Base-by-base conservation (phyloP, 1,139 yeast species). In the Pichiaceae sp. region DNA sequence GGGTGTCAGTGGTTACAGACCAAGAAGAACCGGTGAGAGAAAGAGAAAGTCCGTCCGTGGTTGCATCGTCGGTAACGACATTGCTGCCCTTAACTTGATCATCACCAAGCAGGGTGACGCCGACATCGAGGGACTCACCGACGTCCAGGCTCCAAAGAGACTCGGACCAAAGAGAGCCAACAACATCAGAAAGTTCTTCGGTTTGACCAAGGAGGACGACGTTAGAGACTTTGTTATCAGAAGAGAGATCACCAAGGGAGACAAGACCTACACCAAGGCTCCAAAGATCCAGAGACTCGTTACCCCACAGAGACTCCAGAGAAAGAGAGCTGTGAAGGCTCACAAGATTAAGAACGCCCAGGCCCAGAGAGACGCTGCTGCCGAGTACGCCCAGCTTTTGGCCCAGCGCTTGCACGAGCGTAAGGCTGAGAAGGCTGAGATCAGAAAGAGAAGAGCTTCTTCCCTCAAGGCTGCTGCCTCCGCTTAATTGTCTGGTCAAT, bases 41-140 rank as follows among this genome's bases (percentile, higher is more conserved):
- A 91, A 91, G 95, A 89, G 98, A 80, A 91, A 91, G 84, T 86
- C 96, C 53, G 97, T 91, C 62, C 89, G 98, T 78, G 98, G 98
- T 68, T 91, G 97, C 75, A 91, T 91, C 65, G 96, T 91, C 61
- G 95, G 86, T 65, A 81, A 85, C 68, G 98, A 91, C 73, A 78
- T 93, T 67, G 86, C 98, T 62, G 98, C 85, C 57, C 77, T 91
- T 59, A 77, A 97, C 54, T 80, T 91, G 63, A 78, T 89, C 60
- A 73, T 91, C 70, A 89, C 84, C 71, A 91, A 91, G 81, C 95
- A 86, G 75, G 98, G 98, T 71, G 98, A 91, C 50, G 64, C 71
- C 55, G 98, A 91, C 59, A 85, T 91, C 57, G 95, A 75, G 61
- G 98, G 98, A 69, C 77, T 91, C 64, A 91, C 98, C 60, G 94